Base-by-base conservation (phyloP, 2,329 filamentous ascomycete genomes). In the Triangularia setosa region DNA sequence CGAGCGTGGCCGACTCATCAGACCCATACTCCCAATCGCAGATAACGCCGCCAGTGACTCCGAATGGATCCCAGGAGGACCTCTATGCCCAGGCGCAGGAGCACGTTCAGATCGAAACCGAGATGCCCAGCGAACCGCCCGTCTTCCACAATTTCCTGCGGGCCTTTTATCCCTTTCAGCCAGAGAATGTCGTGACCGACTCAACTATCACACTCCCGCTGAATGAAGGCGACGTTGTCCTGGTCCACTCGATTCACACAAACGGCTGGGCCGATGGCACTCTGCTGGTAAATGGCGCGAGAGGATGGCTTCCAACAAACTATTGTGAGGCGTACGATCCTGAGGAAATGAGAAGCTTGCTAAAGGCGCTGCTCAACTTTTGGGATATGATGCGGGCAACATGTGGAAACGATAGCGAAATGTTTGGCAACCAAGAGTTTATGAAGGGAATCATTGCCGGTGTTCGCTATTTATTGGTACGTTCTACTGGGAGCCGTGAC, bases 221-320 rank as follows among this genome's bases (percentile, higher is more conserved):
- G 63, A 91, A 91, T 70, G 90, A 95, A 74, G 95, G 95, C 65
- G 95, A 99, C 73, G 87, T 99, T 58, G 90, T 99, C 61, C 79
- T 99, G 64, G 90, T 99, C 23, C 95, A 99, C 77, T 97, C 95
- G 3, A 91, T 98, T 69, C 95, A 99, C 77, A 95, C 92, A 66
- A 99, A 98, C 79, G 95, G 95, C 70, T 99, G 95, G 95, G 95
- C 95, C 30, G 95, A 99, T 76, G 95, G 95, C 60, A 99, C 95
- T 0, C 81, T 97, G 48, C 79, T 99, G 66, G 85, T 90, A 24
- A 92, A 93, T 2, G 94, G 94, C 25, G 90, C 90, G 59, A 86
- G 95, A 70, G 95, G 95, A 67, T 99, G 95, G 95, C 81, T 99
- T 65, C 95, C 95, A 2, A 99, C 95, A 8, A 99, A 99, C 77